Evolutionary conservation across 768 basidiomycete species (phyloP), one percentile per base, ranked within the genome.

Genomic region (Fomitopsis serialis): DNA sequence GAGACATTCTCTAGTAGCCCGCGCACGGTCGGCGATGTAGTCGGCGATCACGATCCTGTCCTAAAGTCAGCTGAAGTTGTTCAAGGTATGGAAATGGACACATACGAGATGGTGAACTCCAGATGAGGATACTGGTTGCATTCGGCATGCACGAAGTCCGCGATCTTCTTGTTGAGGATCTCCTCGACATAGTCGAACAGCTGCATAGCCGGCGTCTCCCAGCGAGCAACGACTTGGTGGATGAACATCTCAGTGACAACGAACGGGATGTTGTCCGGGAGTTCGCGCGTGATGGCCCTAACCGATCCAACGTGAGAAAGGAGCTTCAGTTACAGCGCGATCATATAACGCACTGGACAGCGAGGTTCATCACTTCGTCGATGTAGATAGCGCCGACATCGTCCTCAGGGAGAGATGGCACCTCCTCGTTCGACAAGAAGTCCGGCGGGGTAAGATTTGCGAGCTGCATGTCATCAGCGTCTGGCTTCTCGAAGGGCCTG

Each of bases 231-330:
- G 13, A 61, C 46, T 2, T 42, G n/a, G 1, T 22, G 13, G 19
- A 70, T 64, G 40, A 58, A 61, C 11, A 58, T 37, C 37, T 58
- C 50, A 25, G 54, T 66, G 19, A 68, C 61, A 9, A 60, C 44
- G 35, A 81, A 88, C 0, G 85, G 84, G 52, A 78, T 82, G 52
- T 77, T 75, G 2, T 78, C 82, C 0, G 85, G 86, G 0, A 88
- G 74, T 61, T 89, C 85, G 3, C 86, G 79, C 0, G 85, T 84
- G 5, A 82, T 74, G 1, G 87, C 79, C 21, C 89, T 90, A 52
- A 8, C 3, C 15, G 40, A 78, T 13, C 85, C 24, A 34, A 29
- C 12, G 35, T 50, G 15, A 54, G 32, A 19, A 17, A 29, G 19
- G 27, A 11, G 11, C 19, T 24, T 43, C 27, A 32, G 23, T 1